Base-by-base conservation (phyloP, 2,329 filamentous ascomycete genomes). In the Nannizziopsis arthrosporioides region DNA sequence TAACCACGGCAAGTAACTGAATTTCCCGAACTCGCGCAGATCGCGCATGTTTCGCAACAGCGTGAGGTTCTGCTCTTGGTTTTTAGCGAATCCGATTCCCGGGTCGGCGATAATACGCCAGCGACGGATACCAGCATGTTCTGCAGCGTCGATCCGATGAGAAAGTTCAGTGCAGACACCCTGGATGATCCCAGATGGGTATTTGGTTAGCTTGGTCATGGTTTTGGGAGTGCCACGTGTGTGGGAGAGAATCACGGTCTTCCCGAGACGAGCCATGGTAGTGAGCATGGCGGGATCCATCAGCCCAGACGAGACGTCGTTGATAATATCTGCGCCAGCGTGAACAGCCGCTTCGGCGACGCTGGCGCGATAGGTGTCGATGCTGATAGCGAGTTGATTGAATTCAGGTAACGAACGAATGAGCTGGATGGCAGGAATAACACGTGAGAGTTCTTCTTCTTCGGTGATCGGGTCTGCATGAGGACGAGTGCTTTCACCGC, bases 21-120 rank as follows among this genome's bases (percentile, higher is more conserved):
- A 51, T 0, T 61, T 64, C 12, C 60, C 53, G 14, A 58, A 45
- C 5, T 44, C 56, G 22, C 81, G 73, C 54, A 94, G 68, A 54
- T 80, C 76, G 7, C 73, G 72, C 30, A 93, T 66, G 1, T 77
- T 68, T 7, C 84, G 73, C 31, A 98, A 69, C 2, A 98, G 69
- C 56, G 87, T 80, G 2, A 95, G 69, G 64, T 95, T 95, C 63
- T 95, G 87, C 36, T 75, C 72, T 47, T 75, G 73, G 0, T 78
- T 81, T 70, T 98, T 98, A 48, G 92, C 88, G 62, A 98, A 98
- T 0, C 92, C 92, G 30, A 98, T 77, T 0, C 92, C 92, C 0
- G 92, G 92, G 62, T 98, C 92, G 1, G 96, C 78, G 31, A 96
- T 81, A 54, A 98, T 93, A 55, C 90, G 84, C 92, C 92, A 98